Base-by-base conservation (phyloP, 208 protist species). In the Crithidia expoeki region DNA sequence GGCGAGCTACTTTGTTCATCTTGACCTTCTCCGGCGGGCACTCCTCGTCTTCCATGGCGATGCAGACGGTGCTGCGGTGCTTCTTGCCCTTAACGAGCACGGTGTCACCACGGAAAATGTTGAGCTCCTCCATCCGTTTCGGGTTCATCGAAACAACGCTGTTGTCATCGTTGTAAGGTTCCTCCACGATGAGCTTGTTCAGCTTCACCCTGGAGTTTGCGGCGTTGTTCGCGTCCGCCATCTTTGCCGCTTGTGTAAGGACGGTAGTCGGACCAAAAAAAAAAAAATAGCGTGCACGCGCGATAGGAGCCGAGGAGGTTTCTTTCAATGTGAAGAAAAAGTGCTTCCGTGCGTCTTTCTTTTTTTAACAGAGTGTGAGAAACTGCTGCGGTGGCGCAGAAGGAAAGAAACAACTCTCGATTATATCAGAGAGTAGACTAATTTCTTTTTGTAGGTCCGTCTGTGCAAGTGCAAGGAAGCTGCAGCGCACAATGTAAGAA, bases 31-130 rank as follows among this genome's bases (percentile, higher is more conserved):
- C 94, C 38, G 98, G 97, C 61, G 74, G 77, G 67, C 85, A 97
- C 30, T 85, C 85, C 51, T 98, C 96, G 64, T 99, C 98, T 30
- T 94, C 80, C 57, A 99, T 85, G 11, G 98, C 98, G 65, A 99
- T 97, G 80, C 93, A 98, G 36, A 99, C 82, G 23, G 98, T 99
- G 80, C 98, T 96, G 65, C 94, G 90, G 64, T 97, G 86, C 64
- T 98, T 98, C 86, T 99, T 99, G 44, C 99, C 99, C 80, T 99
- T 99, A 32, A 99, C 72, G 17, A 98, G 76, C 32, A 99, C 93
- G 1, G 94, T 98, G 81, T 99, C 98, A 51, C 98, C 98, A 71
- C 98, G 95, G 91, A 99, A 99, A 27, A 99, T 96, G 68, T 98
- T 84, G 1, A 99, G 92, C 63, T 94, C 92, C 59, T 99, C 96